phyloP scores from a whole-genome alignment of 2,329 filamentous ascomycete species.

The Fusarium brachygibbosum region DNA sequence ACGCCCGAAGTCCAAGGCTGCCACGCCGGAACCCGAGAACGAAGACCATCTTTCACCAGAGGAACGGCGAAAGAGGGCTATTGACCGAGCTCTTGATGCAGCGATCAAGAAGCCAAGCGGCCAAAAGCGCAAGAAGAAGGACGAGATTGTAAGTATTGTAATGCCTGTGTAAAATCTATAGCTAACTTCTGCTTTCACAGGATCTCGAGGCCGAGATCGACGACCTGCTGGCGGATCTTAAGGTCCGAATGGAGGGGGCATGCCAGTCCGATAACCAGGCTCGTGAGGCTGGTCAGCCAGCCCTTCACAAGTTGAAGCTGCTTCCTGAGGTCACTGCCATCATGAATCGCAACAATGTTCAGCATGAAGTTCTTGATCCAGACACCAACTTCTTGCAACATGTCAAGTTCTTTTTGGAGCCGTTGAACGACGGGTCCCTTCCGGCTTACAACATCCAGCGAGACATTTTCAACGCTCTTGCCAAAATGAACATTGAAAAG shows the following conservation, averaged over 20 bases:
- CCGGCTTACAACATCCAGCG: conserved; percentile 98
- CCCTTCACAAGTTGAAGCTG: conserved; percentile 92
- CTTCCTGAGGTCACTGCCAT: conserved; percentile 90
- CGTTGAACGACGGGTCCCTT: conserved; percentile 91
- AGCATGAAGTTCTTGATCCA: conserved; percentile 87
- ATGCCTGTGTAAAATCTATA: neutral
- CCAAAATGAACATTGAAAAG: conserved; percentile 87
- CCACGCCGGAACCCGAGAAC: conserved; percentile 72
- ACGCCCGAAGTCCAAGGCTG: conserved; percentile 60
- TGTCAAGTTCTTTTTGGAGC: conserved; percentile 97
- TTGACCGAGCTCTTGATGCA: conserved; percentile 89
- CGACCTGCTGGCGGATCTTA: conserved; percentile 88
- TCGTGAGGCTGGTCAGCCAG: conserved; percentile 82
- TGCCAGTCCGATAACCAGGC: conserved; percentile 88
- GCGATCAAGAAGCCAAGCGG: conserved; percentile 81
- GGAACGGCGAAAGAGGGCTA: conserved; percentile 84
- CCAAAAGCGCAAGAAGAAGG: conserved; percentile 81
- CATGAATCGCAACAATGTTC: conserved; percentile 89
- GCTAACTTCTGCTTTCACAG: conserved; percentile 59
- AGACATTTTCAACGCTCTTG: conserved; percentile 87
- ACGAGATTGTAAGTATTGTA: conserved; percentile 78
- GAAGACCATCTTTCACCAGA: conserved; percentile 87
- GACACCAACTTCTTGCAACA: conserved; percentile 96
- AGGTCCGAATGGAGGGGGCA: conserved; percentile 89
- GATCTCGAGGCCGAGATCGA: conserved; percentile 93